Conservation (phyloP, 2,329 filamentous ascomycete genomes). For the Sporothrix inflata region DNA sequence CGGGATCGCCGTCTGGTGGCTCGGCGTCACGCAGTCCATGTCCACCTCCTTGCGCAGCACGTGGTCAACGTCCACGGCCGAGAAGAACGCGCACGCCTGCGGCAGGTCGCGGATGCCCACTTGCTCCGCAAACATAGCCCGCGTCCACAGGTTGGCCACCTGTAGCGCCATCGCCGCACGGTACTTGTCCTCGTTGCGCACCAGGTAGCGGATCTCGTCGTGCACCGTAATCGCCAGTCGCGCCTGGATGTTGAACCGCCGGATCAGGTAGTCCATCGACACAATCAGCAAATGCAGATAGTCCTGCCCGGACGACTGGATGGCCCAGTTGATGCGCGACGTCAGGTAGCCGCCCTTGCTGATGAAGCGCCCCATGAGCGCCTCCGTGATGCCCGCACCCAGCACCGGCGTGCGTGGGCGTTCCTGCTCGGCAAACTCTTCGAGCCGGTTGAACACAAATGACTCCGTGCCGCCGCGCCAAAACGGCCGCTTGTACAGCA, state of each 20-base stretch:
- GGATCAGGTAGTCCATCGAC: conserved; percentile 88
- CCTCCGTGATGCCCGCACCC: conserved; percentile 94
- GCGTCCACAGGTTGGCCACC: conserved; percentile 92
- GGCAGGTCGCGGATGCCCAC: conserved; percentile 95
- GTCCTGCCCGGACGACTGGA: conserved; percentile 95
- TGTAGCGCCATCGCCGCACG: conserved; percentile 90
- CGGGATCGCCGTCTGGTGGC: conserved; percentile 75
- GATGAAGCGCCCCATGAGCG: conserved; percentile 84
- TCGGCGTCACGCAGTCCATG: conserved; percentile 95
- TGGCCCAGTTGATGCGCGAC: conserved; percentile 97
- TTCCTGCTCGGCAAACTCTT: conserved; percentile 97
- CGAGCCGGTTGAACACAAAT: conserved; percentile 96
- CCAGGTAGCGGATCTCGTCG: conserved; percentile 94
- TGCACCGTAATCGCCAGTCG: conserved; percentile 93
- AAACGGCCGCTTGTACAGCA: conserved; percentile 74
- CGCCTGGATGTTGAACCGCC: conserved; percentile 81
- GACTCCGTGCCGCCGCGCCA: conserved; percentile 97
- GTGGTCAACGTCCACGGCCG: conserved; percentile 90
- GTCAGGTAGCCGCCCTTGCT: conserved; percentile 92
- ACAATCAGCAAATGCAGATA: conserved; percentile 94
- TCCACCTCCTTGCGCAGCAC: conserved; percentile 98
- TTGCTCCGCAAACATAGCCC: conserved; percentile 96
- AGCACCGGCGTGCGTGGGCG: conserved; percentile 87
- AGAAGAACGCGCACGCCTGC: conserved; percentile 93
- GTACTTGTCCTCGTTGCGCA: conserved; percentile 83